Percentiles rank a stretch among this genome's conserved stretches.
These are phyloP conservation scores for Smittium culicis DNA, from an alignment of 371 early-diverging fungal genomes.

Conservation along the genomic window DNA sequence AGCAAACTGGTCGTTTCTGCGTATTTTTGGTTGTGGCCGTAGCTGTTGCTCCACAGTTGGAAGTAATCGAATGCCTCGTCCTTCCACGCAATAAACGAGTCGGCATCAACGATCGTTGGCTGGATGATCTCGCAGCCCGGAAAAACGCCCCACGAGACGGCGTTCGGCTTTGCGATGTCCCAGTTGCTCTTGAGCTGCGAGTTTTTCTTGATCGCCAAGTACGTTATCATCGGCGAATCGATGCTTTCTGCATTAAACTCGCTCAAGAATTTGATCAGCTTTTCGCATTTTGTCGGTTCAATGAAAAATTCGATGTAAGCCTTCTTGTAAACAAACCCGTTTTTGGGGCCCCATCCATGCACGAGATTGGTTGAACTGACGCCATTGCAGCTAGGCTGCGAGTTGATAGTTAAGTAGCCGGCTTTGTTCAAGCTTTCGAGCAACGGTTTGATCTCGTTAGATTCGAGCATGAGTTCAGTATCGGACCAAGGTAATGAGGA, in stretches of 20 bases:
- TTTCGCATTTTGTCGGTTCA: constrained; percentile 50
- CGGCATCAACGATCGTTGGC: constrained; percentile 87
- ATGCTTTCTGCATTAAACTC: constrained; percentile 18
- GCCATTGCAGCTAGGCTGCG: constrained; percentile 92
- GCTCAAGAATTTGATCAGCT: constrained; percentile 49
- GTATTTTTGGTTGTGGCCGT: constrained; percentile 33
- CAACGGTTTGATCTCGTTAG: constrained; percentile 51
- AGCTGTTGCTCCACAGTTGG: constrained; percentile 73
- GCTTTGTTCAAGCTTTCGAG: constrained; percentile 56
- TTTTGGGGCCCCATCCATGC: constrained; percentile 93
- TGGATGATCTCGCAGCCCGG: constrained; percentile 94
- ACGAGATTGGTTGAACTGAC: constrained; percentile 57
- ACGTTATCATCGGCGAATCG: constrained; percentile 56
- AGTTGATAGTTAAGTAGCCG: constrained; percentile 90
- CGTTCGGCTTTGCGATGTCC: constrained; percentile 70
- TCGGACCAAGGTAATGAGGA: constrained; percentile 86
- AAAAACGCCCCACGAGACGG: constrained; percentile 98
- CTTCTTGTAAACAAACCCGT: constrained; percentile 94
- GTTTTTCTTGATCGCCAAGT: constrained; percentile 75
- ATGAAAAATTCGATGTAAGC: constrained; percentile 94
- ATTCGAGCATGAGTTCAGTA: constrained; percentile 66
- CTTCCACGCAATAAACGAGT: constrained; percentile 92
- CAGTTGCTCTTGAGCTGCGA: constrained; percentile 71
- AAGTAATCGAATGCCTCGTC: constrained; percentile 94
- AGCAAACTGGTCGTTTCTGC: constrained; percentile 48